Evolutionary conservation across 805 yeast species (phyloP).

Genomic region (Candida pini): DNA sequence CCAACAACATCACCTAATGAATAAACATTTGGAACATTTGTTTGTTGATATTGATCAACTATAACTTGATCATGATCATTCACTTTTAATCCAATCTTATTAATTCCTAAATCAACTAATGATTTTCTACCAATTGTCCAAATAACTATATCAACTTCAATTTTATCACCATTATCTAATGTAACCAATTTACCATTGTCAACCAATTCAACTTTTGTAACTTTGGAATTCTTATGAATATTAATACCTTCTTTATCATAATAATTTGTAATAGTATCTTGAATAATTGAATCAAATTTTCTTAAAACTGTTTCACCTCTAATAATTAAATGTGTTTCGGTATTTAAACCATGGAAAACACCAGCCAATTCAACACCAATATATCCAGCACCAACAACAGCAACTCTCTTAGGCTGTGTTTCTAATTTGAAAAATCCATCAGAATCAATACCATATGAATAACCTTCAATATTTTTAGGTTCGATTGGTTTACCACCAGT

Average conservation of each 20-base stretch:
- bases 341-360: slow-evolving; percentile 81
- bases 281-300: slow-evolving; percentile 78
- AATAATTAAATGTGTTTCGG: slow-evolving; percentile 80
- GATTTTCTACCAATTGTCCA: slow-evolving; percentile 96
- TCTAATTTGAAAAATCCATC: slow-evolving; percentile 86
- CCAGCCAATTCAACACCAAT: slow-evolving; percentile 96
- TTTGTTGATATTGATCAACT: slow-evolving; percentile 86
- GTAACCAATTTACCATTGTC: slow-evolving; percentile 44
- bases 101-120: slow-evolving; percentile 66
- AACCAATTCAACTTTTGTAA: slow-evolving; percentile 41
- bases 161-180: slow-evolving; percentile 34
- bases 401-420: slow-evolving; percentile 85
- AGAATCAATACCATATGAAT: slow-evolving; percentile 77
- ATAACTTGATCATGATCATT: slow-evolving; percentile 57
- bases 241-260: slow-evolving; percentile 79
- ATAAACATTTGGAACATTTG: slow-evolving; percentile 63
- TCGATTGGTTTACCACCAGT: slow-evolving; percentile 85
- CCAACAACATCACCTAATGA: slow-evolving; percentile 96
- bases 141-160: slow-evolving; percentile 74
- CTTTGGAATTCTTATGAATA: slow-evolving; percentile 63
- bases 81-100: slow-evolving; percentile 64
- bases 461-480: slow-evolving; percentile 71
- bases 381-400: slow-evolving; percentile 96
- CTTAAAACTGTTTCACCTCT: slow-evolving; percentile 91
- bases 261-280: slow-evolving; percentile 70